These are phyloP conservation scores for Plasmodium yoelii DNA, from an alignment of 169 alveolate genomes.

Conservation along the genomic window DNA sequence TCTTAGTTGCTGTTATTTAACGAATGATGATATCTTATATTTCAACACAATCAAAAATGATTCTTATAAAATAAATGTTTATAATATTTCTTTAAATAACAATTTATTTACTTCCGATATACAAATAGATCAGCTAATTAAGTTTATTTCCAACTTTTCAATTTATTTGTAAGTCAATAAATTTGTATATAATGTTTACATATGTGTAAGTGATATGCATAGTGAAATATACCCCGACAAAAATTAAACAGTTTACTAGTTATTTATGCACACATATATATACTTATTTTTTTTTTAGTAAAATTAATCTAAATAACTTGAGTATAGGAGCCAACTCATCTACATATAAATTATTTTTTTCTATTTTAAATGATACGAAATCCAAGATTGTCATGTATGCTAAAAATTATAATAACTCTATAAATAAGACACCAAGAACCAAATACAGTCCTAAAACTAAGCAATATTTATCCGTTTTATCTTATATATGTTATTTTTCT, in stretches of 20 bases:
- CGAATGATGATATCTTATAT: conserved; percentile 54
- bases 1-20: conserved; percentile 45
- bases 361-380: conserved; percentile 44
- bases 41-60: conserved; percentile 33
- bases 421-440: no score
- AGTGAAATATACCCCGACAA: not conserved
- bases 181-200: not conserved
- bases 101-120: conserved; percentile 31
- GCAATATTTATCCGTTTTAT: no score
- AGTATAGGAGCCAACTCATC: conserved; percentile 28
- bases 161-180: conserved; percentile 45
- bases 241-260: not conserved
- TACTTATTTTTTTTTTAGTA: conserved; percentile 36
- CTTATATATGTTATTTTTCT: no score
- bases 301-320: conserved; percentile 40
- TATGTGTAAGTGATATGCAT: not conserved
- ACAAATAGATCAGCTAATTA: conserved; percentile 13
- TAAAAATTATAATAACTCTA: not conserved
- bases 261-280: not conserved
- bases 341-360: conserved; percentile 27
- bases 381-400: conserved; percentile 57
- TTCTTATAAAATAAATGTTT: conserved; percentile 34
- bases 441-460: no score
- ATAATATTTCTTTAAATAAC: conserved; percentile 40
- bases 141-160: conserved; percentile 41